Evolutionary conservation across 495 filamentous ascomycete genomes (phyloP), one percentile per base, ranked within the genome.

Genomic region (Podospora didyma): DNA sequence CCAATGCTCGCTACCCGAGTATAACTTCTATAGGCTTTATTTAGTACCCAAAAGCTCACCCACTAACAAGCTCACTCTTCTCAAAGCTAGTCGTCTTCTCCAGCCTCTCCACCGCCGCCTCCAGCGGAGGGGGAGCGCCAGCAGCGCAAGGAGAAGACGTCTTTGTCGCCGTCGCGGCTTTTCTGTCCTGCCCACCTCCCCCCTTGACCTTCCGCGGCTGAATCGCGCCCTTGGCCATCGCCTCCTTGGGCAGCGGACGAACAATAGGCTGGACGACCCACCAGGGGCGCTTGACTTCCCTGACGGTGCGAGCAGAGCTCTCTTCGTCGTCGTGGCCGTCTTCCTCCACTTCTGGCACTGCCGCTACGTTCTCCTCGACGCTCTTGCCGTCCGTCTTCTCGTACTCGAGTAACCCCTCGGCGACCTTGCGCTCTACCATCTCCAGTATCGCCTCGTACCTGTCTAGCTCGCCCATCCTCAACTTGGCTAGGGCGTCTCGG

Each of bases 241-340:
- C 94, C 73, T 97, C 93, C 63, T 89, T 89, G 0, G 94, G 94
- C 63, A 96, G 63, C 37, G 92, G 92, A 28, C 94, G 77, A 2
- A 96, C 79, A 61, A 97, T 89, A 2, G 94, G 90, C 73, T 99
- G 94, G 45, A 89, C 93, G 4, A 96, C 76, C 89, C 92, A 99
- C 81, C 85, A 97, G 2, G 94, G 94, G 51, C 89, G 71, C 64
- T 82, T 83, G 64, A 89, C 92, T 49, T 81, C 75, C 54, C 77
- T 81, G 26, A 92, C 86, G 1, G 86, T 82, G 26, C 80, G 80
- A 23, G 84, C 79, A 10, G 89, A 92, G 54, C 84, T 86, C 58
- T 81, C 78, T 1, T 60, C 62, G 41, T 73, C 69, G 9, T 63
- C 56, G 2, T 62, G 56, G 3, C 48, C 45, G 9, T 69, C 56